Evolutionary conservation across 2,329 filamentous ascomycete species (phyloP).

Genomic region (Aureobasidium lini): DNA sequence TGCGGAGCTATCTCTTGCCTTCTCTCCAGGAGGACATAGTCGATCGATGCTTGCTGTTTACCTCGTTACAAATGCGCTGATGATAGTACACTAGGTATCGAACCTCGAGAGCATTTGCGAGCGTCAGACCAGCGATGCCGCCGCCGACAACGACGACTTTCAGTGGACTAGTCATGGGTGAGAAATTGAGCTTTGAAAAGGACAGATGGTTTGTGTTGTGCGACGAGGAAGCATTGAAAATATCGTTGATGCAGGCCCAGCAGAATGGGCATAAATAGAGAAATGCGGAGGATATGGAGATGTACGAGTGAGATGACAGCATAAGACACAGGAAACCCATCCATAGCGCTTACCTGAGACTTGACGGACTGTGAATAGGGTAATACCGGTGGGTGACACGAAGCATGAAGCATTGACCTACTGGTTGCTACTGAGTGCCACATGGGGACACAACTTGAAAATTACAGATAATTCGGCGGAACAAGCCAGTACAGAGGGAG

Average conservation of each 20-base stretch:
- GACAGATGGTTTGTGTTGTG: too few species aligned
- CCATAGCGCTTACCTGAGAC: neutral
- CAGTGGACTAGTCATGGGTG: neutral
- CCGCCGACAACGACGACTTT: constrained; percentile 43
- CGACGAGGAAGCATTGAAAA: too few species aligned
- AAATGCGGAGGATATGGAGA: too few species aligned
- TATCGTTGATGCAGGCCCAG: too few species aligned
- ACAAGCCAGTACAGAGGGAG: too few species aligned
- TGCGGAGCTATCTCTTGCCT: constrained; percentile 36
- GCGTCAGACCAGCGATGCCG: constrained; percentile 40
- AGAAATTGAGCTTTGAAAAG: neutral
- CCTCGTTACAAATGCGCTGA: neutral
- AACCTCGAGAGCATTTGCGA: constrained; percentile 40
- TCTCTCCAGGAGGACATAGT: constrained; percentile 44
- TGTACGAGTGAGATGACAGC: too few species aligned
- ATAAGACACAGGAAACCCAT: too few species aligned
- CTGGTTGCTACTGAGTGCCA: too few species aligned
- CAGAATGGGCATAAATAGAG: too few species aligned
- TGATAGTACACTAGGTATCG: neutral
- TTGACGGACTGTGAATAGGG: neutral
- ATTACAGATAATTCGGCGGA: too few species aligned
- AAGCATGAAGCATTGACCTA: too few species aligned
- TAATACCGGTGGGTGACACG: neutral
- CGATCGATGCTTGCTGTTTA: constrained; percentile 30
- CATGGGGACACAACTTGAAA: too few species aligned